Percentiles rank a stretch among this genome's conserved stretches.
Conservation (phyloP, 345 rosid genomes). For the Carallia brachiata region DNA sequence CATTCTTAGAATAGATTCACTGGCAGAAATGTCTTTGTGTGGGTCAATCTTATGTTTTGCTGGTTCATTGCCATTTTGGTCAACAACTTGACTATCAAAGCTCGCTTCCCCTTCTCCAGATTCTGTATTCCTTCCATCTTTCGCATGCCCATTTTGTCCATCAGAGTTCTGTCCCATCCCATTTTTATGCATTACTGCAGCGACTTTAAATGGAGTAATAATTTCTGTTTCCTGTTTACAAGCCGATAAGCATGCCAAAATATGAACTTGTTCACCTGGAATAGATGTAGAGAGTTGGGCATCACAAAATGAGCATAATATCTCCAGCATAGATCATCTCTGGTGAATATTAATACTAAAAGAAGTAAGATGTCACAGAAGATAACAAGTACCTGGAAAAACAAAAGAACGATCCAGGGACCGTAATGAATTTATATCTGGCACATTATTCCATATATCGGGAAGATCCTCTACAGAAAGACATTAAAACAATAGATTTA, state of each 20-base stretch:
- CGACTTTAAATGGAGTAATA: slow-evolving; percentile 90
- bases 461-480: slow-evolving; percentile 63
- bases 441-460: slow-evolving; percentile 59
- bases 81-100: slow-evolving; percentile 36
- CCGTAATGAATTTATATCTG: slow-evolving; percentile 55
- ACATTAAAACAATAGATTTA: slow-evolving; percentile 14
- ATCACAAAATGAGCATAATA: slow-evolving; percentile 6
- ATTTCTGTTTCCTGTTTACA: slow-evolving; percentile 73
- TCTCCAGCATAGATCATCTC: not conserved
- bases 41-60: slow-evolving; percentile 50
- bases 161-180: slow-evolving; percentile 52
- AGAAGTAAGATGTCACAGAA: slow-evolving; percentile 11
- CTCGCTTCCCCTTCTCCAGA: slow-evolving; percentile 46
- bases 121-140: slow-evolving; percentile 30
- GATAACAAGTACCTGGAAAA: slow-evolving; percentile 62
- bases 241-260: slow-evolving; percentile 85
- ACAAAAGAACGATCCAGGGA: slow-evolving; percentile 85
- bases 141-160: slow-evolving; percentile 48
- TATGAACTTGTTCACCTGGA: slow-evolving; percentile 88
- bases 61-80: slow-evolving; percentile 51
- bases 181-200: slow-evolving; percentile 81
- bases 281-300: slow-evolving; percentile 22
- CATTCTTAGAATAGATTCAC: slow-evolving; percentile 84
- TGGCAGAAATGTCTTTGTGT: slow-evolving; percentile 54
- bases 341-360: slow-evolving; percentile 15